phyloP scores from a whole-genome alignment of 495 filamentous ascomycete species.

The Oidiodendron maius region DNA sequence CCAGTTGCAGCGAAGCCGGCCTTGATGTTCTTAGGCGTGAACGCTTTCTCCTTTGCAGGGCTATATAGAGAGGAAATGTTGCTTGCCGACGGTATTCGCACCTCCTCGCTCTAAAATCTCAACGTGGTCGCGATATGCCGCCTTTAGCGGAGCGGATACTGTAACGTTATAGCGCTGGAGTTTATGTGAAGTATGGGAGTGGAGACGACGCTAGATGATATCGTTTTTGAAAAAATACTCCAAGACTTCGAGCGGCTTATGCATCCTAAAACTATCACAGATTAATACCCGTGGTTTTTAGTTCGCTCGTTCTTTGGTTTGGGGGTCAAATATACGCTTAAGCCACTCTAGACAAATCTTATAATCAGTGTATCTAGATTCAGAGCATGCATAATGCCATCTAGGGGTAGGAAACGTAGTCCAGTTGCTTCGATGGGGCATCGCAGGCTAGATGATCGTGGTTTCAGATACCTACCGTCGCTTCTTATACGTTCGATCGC shows the following conservation, averaged over 20 bases:
- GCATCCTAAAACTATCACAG: conserved; percentile 23
- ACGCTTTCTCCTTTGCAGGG: no score
- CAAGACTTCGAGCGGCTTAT: conserved; percentile 25
- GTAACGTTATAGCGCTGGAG: conserved; percentile 26
- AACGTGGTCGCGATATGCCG: conserved; percentile 18
- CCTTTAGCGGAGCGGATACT: conserved; percentile 26
- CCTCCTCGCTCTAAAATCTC: conserved; percentile 20
- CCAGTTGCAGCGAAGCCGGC: conserved; percentile 24
- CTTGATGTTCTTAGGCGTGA: conserved; percentile 27
- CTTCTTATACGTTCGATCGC: conserved; percentile 27
- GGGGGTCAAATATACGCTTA: conserved; percentile 28
- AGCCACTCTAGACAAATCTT: conserved; percentile 30
- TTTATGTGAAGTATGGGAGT: conserved; percentile 27
- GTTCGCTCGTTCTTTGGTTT: conserved; percentile 23
- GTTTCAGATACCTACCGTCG: conserved; percentile 12
- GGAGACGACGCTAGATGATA: conserved; percentile 27
- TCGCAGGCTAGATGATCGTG: conserved; percentile 33
- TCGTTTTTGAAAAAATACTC: conserved; percentile 25
- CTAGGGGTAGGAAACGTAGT: no score
- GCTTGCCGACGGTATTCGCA: conserved; percentile 23
- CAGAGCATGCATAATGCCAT: conserved; percentile 19
- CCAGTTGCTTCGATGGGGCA: no score
- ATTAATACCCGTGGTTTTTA: conserved; percentile 23
- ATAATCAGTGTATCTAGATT: conserved; percentile 24
- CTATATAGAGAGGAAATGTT: conserved; percentile 28